Evolutionary conservation across 306 rosid species (phyloP), one percentile per base, ranked within the genome.

Genomic region (Quercus gilva): DNA sequence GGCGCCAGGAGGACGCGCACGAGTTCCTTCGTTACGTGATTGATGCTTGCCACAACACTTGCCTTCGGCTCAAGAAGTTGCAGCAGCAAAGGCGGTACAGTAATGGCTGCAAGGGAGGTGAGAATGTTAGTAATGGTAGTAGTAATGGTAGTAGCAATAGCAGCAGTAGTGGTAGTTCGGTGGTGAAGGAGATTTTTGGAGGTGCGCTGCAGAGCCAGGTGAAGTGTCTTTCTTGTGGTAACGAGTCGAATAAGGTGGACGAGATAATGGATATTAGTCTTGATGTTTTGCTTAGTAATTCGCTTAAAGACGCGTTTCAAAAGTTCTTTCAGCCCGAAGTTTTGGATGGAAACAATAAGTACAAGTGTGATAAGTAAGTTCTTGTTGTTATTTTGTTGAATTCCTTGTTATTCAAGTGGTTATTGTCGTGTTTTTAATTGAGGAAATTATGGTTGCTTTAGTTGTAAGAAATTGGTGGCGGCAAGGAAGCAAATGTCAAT

Each of bases 121-220:
- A 76, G 58, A 69, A 14, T 65, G 35, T 72, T 43, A 53, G 29
- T 13, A 5, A 26, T 2, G 78, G 33, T 1, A 76, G 45, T 63
- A 80, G 70, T 19, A 41, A 41, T 49, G 17, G 53, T 13, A 0
- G 53, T 45, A 53, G 31, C 5, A 5, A 21, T 2, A 76, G 35
- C 0, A 74, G 43, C 64, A 80, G 70, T 19, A 60, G 64, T 5
- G 68, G 78, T 3, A 52, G 79, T 1, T 84, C 97, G 2, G 93
- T 90, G 73, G 98, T 96, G 63, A 93, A 88, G 88, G 97, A 93
- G 37, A 96, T 96, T 15, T 96, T 96, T 25, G 99, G 99, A 19
- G 99, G 99, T 37, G 88, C 98, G 26, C 85, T 96, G 91, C 98
- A 93, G 97, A 96, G 98, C 80, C 99, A 96, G 96, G 98, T 96